These are phyloP conservation scores for Leucaena leucocephala DNA, from an alignment of 306 rosid genomes.

Conservation along the genomic window DNA sequence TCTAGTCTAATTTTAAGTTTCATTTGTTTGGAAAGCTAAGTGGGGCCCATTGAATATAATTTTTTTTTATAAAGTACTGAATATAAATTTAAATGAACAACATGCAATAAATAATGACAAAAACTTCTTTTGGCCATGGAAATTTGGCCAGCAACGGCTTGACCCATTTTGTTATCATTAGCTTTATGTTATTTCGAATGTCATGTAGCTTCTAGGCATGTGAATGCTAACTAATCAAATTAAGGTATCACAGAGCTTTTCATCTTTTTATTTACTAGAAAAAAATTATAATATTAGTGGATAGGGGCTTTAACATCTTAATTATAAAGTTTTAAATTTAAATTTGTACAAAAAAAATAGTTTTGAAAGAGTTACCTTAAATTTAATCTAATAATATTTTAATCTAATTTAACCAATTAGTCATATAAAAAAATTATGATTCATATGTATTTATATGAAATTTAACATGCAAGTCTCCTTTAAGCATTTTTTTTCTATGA, in stretches of 20 bases:
- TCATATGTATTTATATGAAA: no score
- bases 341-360: no score
- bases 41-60: slow-evolving; percentile 31
- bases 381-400: no score
- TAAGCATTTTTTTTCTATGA: no score
- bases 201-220: slow-evolving; percentile 48
- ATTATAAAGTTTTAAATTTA: no score
- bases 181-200: slow-evolving; percentile 71
- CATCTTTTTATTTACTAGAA: not conserved
- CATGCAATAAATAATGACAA: slow-evolving; percentile 36
- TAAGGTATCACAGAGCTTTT: not conserved
- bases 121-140: not conserved
- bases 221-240: slow-evolving; percentile 48
- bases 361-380: no score
- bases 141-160: slow-evolving; percentile 54
- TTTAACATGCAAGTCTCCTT: no score
- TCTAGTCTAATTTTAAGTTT: slow-evolving; percentile 32
- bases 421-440: no score
- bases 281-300: no score
- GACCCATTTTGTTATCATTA: slow-evolving; percentile 62
- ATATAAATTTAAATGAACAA: slow-evolving; percentile 39
- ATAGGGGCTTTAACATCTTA: no score
- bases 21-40: not conserved
- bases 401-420: no score
- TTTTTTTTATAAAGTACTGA: no score